Evolutionary conservation across 2,329 filamentous ascomycete species (phyloP).

Genomic region (Ciborinia camelliae): DNA sequence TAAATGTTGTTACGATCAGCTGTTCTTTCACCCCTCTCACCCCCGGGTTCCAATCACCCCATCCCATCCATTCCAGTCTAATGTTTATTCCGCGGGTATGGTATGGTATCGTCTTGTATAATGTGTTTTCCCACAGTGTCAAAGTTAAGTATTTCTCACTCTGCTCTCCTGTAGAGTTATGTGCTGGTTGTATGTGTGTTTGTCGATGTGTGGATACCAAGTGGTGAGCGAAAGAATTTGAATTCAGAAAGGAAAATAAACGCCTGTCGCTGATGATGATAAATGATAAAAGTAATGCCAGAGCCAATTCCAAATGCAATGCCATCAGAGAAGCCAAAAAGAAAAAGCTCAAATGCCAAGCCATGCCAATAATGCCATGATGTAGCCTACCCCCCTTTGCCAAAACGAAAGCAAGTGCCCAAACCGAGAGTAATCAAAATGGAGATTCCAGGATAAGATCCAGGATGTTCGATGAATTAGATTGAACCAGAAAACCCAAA

Average conservation of each 20-base stretch:
- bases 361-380: slow-evolving; percentile 18
- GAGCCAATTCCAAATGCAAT: slow-evolving; percentile 14
- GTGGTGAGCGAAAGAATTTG: slow-evolving; percentile 14
- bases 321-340: slow-evolving; percentile 15
- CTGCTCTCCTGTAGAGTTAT: neutral
- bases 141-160: neutral
- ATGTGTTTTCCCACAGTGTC: neutral
- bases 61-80: slow-evolving; percentile 4
- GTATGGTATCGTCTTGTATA: slow-evolving; percentile 1
- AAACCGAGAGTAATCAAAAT: slow-evolving; percentile 15
- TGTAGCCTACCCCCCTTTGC: slow-evolving; percentile 14
- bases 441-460: slow-evolving; percentile 9
- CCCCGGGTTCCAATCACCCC: neutral
- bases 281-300: slow-evolving; percentile 15
- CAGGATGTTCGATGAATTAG: slow-evolving; percentile 18
- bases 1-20: neutral
- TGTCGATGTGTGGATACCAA: slow-evolving; percentile 5
- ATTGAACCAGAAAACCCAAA: slow-evolving; percentile 16
- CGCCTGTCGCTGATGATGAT: slow-evolving; percentile 18
- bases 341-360: slow-evolving; percentile 16
- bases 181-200: slow-evolving; percentile 3
- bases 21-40: neutral
- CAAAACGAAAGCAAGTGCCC: slow-evolving; percentile 15
- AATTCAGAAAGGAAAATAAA: slow-evolving; percentile 15
- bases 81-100: neutral